Conservation (phyloP, 225 moss, liverwort and hornwort genomes). For the Lunularia cruciata region DNA sequence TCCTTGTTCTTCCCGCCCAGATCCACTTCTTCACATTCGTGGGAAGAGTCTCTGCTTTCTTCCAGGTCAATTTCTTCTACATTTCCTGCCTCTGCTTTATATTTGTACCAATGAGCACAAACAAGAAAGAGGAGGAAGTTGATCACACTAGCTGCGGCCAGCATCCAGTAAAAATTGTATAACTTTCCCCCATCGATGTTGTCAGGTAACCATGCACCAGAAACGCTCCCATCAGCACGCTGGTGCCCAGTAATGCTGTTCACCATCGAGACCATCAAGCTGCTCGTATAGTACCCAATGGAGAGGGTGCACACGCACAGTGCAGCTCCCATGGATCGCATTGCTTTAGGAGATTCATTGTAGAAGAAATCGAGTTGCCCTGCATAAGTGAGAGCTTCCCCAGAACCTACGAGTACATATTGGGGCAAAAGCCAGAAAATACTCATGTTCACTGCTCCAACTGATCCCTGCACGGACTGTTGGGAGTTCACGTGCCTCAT, state of each 20-base stretch:
- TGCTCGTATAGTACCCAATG: conserved; percentile 64
- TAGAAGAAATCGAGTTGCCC: conserved; percentile 93
- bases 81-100: conserved; percentile 29
- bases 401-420: conserved; percentile 38
- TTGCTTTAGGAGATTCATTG: conserved; percentile 75
- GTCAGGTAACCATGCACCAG: conserved; percentile 51
- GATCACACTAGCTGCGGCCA: conserved; percentile 43
- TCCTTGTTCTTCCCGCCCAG: background rate
- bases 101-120: conserved; percentile 55
- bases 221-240: conserved; percentile 2
- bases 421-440: conserved; percentile 50
- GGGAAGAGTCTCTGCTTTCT: background rate
- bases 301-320: conserved; percentile 79
- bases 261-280: conserved; percentile 48
- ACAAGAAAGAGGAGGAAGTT: conserved; percentile 57
- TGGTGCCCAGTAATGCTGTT: conserved; percentile 42
- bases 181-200: conserved; percentile 30
- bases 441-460: conserved; percentile 22
- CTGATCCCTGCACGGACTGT: background rate
- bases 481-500: conserved; percentile 12
- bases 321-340: conserved; percentile 80
- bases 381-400: conserved; percentile 68
- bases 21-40: background rate
- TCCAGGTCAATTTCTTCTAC: background rate
- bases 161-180: conserved; percentile 74